Percentiles rank a stretch among this genome's conserved stretches.
Evolutionary conservation across 2,329 filamentous ascomycete species (phyloP).

Genomic region (Escovopsis sp.): DNA sequence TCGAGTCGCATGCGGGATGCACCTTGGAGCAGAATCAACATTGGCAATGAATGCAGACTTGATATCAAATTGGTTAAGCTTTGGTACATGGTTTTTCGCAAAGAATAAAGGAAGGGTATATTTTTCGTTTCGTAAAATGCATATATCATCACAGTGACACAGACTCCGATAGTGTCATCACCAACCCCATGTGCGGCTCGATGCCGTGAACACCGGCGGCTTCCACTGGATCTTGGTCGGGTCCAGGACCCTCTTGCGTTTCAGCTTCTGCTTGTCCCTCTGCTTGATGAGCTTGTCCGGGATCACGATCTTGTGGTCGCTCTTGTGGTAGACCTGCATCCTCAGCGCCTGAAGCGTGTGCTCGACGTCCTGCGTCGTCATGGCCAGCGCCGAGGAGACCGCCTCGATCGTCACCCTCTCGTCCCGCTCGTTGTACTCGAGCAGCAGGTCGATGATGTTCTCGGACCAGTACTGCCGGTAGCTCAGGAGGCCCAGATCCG

Average conservation of each 20-base stretch:
- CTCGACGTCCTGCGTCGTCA: constrained; percentile 96
- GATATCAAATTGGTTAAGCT: too few relatives aligned
- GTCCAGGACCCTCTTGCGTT: constrained; percentile 64
- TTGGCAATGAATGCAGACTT: too few relatives aligned
- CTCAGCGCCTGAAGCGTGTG: constrained; percentile 87
- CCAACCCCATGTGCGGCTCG: constrained; percentile 91
- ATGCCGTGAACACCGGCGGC: constrained; percentile 84
- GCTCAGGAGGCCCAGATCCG: constrained; percentile 80
- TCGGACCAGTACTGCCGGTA: constrained; percentile 98
- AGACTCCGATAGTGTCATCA: constrained; percentile 22
- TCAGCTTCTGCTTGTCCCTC: constrained; percentile 65
- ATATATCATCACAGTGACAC: too few relatives aligned
- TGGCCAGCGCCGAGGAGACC: constrained; percentile 63
- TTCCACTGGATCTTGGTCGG: constrained; percentile 79
- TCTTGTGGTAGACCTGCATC: constrained; percentile 92
- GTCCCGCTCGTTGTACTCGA: constrained; percentile 52
- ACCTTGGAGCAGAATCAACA: too few relatives aligned
- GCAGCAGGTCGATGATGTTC: constrained; percentile 75
- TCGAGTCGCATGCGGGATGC: too few relatives aligned
- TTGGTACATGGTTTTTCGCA: too few relatives aligned
- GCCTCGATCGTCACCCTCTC: constrained; percentile 74
- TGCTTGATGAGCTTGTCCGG: constrained; percentile 70
- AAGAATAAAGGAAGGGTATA: too few relatives aligned
- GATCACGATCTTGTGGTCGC: constrained; percentile 89
- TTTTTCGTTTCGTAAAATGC: too few relatives aligned